Base-by-base conservation (phyloP, 116 monocot species). In the Cymodocea nodosa region DNA sequence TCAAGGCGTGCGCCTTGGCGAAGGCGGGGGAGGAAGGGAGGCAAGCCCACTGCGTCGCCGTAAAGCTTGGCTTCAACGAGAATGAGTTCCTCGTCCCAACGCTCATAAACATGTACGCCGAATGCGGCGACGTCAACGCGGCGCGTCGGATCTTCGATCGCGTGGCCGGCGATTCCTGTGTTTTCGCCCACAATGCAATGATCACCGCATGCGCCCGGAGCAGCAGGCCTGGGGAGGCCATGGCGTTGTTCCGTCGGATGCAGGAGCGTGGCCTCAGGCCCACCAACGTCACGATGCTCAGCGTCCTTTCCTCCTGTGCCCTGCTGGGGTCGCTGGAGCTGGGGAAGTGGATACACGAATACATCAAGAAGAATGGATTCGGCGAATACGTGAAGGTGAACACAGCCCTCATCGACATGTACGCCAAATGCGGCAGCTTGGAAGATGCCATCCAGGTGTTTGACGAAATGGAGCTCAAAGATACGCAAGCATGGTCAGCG, bases 361-460 rank as follows among this genome's bases (percentile, higher is more conserved):
- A 78, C 19, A 63, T 79, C 15, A 73, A 60, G 62, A 89, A 78
- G 66, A 80, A 76, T 5, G 75, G 73, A 34, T 77, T 94, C 57
- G 52, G 22, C 54, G 72, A 75, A 0, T 37, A 69, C 25, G 72
- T 87, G 15, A 92, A 92, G 81, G 82, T 94, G 51, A 80, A 71
- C 59, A 89, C 94, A 1, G 85, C 87, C 5, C 52, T 92, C 51
- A 79, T 92, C 24, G 92, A 92, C 62, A 92, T 92, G 92, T 92
- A 92, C 23, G 87, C 81, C 0, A 92, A 92, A 59, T 92, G 92
- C 34, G 87, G 92, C 61, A 92, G 92, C 75, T 63, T 92, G 54
- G 85, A 75, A 20, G 87, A 92, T 51, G 87, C 87, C 0, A 18
- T 79, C 2, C 7, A 15, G 0, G 87, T 92, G 68, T 92, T 92